Evolutionary conservation across 1,284 basidiomycete species (phyloP).

Genomic region (Irpex lacteus): DNA sequence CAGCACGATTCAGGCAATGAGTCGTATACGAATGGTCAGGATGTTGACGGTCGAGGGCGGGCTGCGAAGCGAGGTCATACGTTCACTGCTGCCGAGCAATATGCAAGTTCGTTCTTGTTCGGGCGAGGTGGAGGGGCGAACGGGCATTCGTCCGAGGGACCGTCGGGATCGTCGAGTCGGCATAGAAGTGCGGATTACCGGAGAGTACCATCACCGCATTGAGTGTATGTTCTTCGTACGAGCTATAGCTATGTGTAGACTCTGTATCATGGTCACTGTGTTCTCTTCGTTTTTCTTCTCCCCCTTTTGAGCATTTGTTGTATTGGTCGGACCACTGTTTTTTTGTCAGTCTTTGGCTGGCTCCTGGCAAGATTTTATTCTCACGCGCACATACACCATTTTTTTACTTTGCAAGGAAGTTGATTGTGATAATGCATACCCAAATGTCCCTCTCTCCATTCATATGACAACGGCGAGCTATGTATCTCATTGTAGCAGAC

Average conservation of each 20-base stretch:
- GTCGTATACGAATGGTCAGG: constrained; percentile 24
- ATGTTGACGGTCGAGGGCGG: constrained; percentile 45
- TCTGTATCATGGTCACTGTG: not conserved
- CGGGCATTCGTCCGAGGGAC: constrained; percentile 23
- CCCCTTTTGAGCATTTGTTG: not conserved
- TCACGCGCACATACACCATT: too few relatives aligned
- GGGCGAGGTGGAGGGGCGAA: constrained; percentile 28
- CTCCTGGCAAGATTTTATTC: too few relatives aligned
- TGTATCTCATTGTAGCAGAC: too few relatives aligned
- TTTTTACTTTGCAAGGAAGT: not conserved
- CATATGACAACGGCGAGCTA: too few relatives aligned
- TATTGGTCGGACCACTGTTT: too few relatives aligned
- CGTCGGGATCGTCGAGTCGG: constrained; percentile 19
- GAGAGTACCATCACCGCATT: constrained; percentile 19
- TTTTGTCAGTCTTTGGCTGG: too few relatives aligned
- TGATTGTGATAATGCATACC: not conserved
- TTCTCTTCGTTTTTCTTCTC: not conserved
- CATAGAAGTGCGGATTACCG: constrained; percentile 22
- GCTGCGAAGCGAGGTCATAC: constrained; percentile 62
- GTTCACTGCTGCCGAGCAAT: constrained; percentile 64
- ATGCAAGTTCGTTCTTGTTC: constrained; percentile 61
- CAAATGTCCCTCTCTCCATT: not conserved
- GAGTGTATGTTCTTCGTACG: not conserved
- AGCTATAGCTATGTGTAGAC: not conserved
- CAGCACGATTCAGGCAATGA: constrained; percentile 37